Evolutionary conservation across 352 stramenopile species (phyloP).

Genomic region (Thalassiosira exigua): DNA sequence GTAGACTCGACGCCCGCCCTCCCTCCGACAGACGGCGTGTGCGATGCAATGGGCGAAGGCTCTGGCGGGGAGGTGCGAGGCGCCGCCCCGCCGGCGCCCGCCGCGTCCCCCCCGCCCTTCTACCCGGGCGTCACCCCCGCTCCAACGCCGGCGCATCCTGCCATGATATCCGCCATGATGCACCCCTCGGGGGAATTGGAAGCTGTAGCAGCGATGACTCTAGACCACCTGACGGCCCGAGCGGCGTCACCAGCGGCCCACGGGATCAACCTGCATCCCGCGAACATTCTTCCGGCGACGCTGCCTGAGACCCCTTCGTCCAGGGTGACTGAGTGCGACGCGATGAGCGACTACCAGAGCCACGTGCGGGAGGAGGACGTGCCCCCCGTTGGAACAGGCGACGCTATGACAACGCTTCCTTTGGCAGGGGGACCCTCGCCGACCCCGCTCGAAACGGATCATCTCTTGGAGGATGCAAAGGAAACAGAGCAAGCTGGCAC

Average conservation of each 20-base stretch:
- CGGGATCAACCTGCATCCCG: background rate
- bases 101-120: background rate
- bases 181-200: too few species aligned
- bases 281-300: background rate
- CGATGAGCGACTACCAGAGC: slow-evolving; percentile 45
- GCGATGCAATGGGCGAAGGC: too few species aligned
- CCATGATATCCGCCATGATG: too few species aligned
- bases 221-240: too few species aligned
- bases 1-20: too few species aligned
- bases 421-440: too few species aligned
- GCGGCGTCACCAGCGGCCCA: background rate
- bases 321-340: slow-evolving; percentile 29
- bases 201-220: background rate
- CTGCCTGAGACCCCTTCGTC: slow-evolving; percentile 21
- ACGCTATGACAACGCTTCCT: background rate
- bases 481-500: too few species aligned
- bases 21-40: too few species aligned
- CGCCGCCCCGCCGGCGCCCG: background rate
- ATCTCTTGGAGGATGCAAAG: too few species aligned
- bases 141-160: background rate
- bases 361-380: slow-evolving; percentile 37
- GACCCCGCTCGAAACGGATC: too few species aligned
- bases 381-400: background rate
- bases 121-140: background rate
- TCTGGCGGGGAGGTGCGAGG: too few species aligned